Percentiles rank a stretch among this genome's conserved stretches.
Evolutionary conservation across 2,329 filamentous ascomycete genomes (phyloP).

Genomic region (Clonostachys chloroleuca): DNA sequence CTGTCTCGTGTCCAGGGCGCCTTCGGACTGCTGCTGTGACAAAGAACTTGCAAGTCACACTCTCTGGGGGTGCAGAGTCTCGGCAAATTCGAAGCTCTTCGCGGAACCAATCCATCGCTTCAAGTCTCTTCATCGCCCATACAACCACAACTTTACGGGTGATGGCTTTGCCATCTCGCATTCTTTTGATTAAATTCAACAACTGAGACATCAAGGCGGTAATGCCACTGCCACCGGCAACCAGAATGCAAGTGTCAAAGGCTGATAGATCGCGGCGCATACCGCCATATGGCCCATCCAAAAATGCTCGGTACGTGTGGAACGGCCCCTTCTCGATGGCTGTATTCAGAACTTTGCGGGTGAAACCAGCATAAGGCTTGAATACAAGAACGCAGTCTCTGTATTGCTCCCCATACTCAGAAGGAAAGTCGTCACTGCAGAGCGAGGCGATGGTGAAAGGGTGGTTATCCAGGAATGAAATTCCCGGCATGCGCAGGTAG

Average conservation of each 20-base stretch:
- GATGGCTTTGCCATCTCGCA: constrained; percentile 91
- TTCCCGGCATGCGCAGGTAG: constrained; percentile 89
- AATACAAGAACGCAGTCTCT: constrained; percentile 89
- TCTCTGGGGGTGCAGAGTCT: constrained; percentile 81
- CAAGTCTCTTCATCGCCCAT: constrained; percentile 88
- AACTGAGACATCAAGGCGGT: constrained; percentile 90
- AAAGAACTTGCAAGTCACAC: constrained; percentile 91
- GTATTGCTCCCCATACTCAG: constrained; percentile 83
- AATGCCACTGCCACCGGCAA: constrained; percentile 91
- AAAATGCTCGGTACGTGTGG: constrained; percentile 86
- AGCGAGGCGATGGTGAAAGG: constrained; percentile 93
- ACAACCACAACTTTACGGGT: constrained; percentile 87
- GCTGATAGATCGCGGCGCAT: constrained; percentile 87
- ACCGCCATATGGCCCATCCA: constrained; percentile 92
- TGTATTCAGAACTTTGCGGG: constrained; percentile 75
- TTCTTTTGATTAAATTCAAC: constrained; percentile 90
- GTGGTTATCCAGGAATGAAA: constrained; percentile 87
- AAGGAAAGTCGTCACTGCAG: constrained; percentile 90
- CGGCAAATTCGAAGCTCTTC: constrained; percentile 91
- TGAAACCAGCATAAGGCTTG: constrained; percentile 88
- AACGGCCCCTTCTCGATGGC: constrained; percentile 83
- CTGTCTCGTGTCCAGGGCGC: constrained; percentile 13
- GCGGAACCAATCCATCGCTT: constrained; percentile 97
- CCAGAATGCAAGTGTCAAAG: constrained; percentile 89
- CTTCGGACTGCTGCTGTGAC: constrained; percentile 65